Evolutionary conservation across 2,329 filamentous ascomycete species (phyloP).

Genomic region (Fusarium mundagurra): DNA sequence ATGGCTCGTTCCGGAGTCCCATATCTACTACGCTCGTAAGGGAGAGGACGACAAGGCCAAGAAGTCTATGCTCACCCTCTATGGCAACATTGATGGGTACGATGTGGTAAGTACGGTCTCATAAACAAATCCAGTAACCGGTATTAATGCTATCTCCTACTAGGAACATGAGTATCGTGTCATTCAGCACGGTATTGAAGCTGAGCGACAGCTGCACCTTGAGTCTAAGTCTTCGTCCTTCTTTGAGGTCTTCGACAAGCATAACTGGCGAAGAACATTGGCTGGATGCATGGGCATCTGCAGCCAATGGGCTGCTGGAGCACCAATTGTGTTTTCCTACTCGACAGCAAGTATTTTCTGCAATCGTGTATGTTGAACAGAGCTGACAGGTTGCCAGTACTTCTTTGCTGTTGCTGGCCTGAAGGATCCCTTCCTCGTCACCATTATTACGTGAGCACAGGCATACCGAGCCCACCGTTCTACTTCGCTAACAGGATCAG

Average conservation of each 20-base stretch:
- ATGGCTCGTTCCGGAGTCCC: neutral
- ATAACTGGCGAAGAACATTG: constrained; percentile 16
- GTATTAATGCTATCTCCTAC: fast-evolving
- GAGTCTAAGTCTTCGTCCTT: constrained; percentile 2
- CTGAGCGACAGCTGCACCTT: neutral
- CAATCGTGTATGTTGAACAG: neutral
- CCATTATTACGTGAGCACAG: neutral
- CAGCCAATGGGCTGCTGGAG: constrained; percentile 17
- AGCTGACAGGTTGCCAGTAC: neutral
- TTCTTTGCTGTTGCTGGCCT: neutral
- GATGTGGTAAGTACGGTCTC: neutral
- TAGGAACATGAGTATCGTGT: neutral
- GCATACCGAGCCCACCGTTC: neutral
- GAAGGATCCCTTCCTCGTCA: neutral
- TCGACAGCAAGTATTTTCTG: neutral
- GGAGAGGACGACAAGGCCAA: neutral
- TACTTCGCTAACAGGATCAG: neutral
- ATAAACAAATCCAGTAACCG: neutral
- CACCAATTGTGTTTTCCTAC: constrained; percentile 12
- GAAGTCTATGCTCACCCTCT: neutral
- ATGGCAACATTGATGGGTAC: neutral
- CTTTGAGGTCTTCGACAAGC: constrained; percentile 8
- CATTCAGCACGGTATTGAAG: neutral
- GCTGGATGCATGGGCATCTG: constrained; percentile 23
- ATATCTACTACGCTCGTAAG: neutral